Base-by-base conservation (phyloP, 257 asterid genomes). In the Ajuga chamaepitys region DNA sequence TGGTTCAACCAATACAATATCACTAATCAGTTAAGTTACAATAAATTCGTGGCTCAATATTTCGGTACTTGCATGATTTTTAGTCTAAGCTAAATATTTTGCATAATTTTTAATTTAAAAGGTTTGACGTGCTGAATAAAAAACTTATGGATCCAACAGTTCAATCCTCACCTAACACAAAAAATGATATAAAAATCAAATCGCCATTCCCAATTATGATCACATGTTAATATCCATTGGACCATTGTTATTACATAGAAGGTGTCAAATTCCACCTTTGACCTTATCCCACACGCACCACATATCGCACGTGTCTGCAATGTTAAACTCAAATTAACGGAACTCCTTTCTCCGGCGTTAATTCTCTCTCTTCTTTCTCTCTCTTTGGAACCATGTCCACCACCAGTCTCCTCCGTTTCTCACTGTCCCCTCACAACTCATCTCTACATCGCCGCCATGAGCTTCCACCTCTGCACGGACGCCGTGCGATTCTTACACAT, bases 341-440 rank as follows among this genome's bases (percentile, higher is more conserved):
- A 70, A 44, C 41, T 35, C 70, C 34, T 7, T 67, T 62, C 52
- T 0, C 73, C 77, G 74, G 65, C 60, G 56, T 24, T 66, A 42
- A 34, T 22, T 20, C 66, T 58, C 17, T 52, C 74, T 62, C 56
- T 8, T 26, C 60, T 17, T 7, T 45, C 74, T 45, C 74, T 62
- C 79, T 60, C 62, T 73, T 71, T 44, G 4, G 13, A 64, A 26
- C 74, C 55, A 78, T 82, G 75, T 78, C 88, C 69, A 62, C 95
- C 57, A 70, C 83, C 35, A 66, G 76, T 76, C 87, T 90, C 62
- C 88, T 87, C 83, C 86, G 85, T 60, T 32, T 80, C 74, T 79
- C 87, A 42, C 74, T 80, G 82, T 61, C 83, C 9, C 80, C 88
- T 12, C 66, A 59, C 66, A 20, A 7, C 68, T 58, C 68, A 13